A percentile compares a stretch with the other conserved stretches of the same genome.
phyloP scores from a whole-genome alignment of 352 stramenopile species.

The Phytophthora pseudosyringae region DNA sequence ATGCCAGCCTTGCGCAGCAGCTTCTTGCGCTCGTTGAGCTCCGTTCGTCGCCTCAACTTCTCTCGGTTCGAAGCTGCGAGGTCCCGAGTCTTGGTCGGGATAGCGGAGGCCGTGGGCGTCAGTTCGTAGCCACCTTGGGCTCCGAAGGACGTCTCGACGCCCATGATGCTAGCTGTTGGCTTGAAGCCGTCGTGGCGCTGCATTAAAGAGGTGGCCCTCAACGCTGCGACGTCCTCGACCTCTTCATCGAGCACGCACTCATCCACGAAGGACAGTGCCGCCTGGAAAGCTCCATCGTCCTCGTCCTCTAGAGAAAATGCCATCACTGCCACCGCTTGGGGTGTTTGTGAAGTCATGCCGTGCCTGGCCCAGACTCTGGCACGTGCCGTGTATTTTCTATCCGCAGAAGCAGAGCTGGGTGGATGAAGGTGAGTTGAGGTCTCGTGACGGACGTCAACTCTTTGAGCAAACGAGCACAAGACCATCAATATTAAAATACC shows the following conservation, averaged over 20 bases:
- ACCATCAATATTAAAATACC: too few relatives aligned
- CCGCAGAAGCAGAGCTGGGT: not conserved
- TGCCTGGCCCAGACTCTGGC: slow-evolving; percentile 15
- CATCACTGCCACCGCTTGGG: slow-evolving; percentile 17
- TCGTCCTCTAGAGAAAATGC: slow-evolving; percentile 21
- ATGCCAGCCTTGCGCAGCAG: slow-evolving; percentile 42
- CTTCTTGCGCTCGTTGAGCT: slow-evolving; percentile 46
- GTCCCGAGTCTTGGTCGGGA: not conserved
- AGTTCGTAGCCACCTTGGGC: slow-evolving; percentile 9
- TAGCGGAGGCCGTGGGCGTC: slow-evolving; percentile 3
- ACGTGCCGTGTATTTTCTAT: slow-evolving; percentile 19
- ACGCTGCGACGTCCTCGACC: slow-evolving; percentile 22
- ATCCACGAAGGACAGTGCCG: slow-evolving; percentile 36
- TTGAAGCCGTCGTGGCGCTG: slow-evolving; percentile 17
- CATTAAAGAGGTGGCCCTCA: slow-evolving; percentile 13
- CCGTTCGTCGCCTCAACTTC: slow-evolving; percentile 24
- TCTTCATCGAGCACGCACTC: slow-evolving; percentile 36
- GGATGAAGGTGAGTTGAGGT: slow-evolving; percentile 3
- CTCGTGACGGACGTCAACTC: not conserved
- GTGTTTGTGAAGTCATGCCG: slow-evolving; percentile 5
- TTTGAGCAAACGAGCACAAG: too few relatives aligned
- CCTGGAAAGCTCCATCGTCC: slow-evolving; percentile 31
- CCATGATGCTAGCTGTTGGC: slow-evolving; percentile 10
- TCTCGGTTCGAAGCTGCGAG: slow-evolving; percentile 6
- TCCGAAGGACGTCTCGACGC: slow-evolving; percentile 23